Conservation (phyloP, 441 rosid species). For the Sinapis alba region DNA sequence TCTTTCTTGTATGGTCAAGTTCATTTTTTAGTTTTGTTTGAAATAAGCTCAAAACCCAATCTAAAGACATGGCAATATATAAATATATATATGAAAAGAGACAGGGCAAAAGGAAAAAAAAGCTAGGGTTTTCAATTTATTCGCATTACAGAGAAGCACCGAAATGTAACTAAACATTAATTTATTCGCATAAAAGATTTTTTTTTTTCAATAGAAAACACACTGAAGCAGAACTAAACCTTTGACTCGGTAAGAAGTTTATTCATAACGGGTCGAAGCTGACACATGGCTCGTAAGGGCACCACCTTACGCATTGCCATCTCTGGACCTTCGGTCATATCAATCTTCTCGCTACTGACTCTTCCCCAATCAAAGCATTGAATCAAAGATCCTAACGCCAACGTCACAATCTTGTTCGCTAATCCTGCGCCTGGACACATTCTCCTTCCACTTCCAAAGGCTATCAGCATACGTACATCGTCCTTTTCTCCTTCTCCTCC, state of each 20-base stretch:
- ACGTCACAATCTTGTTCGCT: constrained; percentile 13
- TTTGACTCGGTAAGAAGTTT: not conserved
- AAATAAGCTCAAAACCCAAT: not conserved
- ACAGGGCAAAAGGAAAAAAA: not conserved
- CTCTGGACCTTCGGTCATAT: constrained; percentile 8
- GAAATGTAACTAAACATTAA: not conserved
- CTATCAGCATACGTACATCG: not conserved
- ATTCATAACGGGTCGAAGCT: constrained; percentile 8
- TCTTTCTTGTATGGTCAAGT: too few species aligned
- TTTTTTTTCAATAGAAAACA: not conserved
- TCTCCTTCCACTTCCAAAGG: constrained; percentile 18
- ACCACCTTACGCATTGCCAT: constrained; percentile 15
- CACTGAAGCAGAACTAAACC: not conserved
- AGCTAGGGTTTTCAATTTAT: not conserved
- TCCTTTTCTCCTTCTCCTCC: not conserved
- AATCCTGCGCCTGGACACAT: constrained; percentile 17
- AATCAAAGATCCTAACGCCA: constrained; percentile 19
- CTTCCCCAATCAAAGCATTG: constrained; percentile 21
- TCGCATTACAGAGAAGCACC: not conserved
- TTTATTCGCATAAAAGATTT: not conserved
- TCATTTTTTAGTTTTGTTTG: not conserved
- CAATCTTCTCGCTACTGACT: not conserved
- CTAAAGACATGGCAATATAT: not conserved
- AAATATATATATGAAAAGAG: not conserved
- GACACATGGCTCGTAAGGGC: constrained; percentile 15